phyloP scores from a whole-genome alignment of 2,329 filamentous ascomycete species.

The Diaporthe vaccinii region DNA sequence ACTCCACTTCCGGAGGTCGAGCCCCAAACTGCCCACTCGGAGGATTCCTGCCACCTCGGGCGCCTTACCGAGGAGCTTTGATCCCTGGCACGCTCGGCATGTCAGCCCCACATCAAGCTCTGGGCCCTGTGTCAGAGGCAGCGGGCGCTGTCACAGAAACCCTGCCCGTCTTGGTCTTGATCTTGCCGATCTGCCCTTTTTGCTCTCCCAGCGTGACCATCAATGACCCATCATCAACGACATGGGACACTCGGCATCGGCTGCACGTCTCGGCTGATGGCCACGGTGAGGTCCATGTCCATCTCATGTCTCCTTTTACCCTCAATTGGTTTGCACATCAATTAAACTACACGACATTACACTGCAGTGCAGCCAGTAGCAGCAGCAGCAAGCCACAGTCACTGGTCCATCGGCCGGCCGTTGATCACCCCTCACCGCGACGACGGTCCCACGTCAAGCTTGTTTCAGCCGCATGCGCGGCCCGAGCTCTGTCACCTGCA shows the following conservation, averaged over 20 bases:
- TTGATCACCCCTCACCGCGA: constrained; percentile 27
- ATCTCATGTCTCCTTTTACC: neutral
- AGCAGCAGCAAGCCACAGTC: neutral
- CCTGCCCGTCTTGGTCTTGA: neutral
- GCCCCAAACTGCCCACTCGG: constrained; percentile 6
- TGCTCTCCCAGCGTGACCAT: neutral
- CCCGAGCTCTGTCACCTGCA: constrained; percentile 29
- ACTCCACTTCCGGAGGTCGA: constrained; percentile 7
- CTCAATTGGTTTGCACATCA: neutral
- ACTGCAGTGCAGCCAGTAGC: neutral
- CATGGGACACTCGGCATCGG: constrained; percentile 8
- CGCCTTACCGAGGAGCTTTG: constrained; percentile 15
- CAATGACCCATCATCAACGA: neutral
- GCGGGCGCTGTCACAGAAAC: constrained; percentile 15
- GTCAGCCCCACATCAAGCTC: constrained; percentile 23
- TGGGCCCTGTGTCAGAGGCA: constrained; percentile 24
- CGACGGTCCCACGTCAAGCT: constrained; percentile 21
- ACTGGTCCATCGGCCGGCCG: neutral
- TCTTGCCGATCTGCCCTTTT: neutral
- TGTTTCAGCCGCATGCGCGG: constrained; percentile 30
- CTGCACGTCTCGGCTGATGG: neutral
- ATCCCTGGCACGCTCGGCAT: constrained; percentile 11
- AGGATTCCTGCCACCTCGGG: constrained; percentile 20
- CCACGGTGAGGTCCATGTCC: neutral
- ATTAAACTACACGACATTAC: neutral